Base-by-base conservation (phyloP, 2,329 filamentous ascomycete species). In the Diaporthe sp. region DNA sequence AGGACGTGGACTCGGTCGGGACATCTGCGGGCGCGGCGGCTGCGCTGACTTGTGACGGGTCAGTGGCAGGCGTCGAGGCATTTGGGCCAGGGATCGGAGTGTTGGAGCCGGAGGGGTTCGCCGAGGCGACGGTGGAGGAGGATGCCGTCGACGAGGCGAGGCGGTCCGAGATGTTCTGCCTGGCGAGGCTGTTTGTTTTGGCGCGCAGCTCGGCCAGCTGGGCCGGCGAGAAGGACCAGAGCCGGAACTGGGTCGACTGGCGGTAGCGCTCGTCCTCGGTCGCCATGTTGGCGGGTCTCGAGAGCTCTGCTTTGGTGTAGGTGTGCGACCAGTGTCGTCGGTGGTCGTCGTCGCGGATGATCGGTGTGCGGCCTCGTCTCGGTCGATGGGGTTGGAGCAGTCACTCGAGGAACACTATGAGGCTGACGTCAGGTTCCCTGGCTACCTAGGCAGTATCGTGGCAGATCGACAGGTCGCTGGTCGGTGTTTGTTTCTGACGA, bases 211-310 rank as follows among this genome's bases (percentile, higher is more conserved):
- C 89, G 67, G 90, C 88, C 5, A 99, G 90, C 53, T 93, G 91
- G 4, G 91, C 85, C 3, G 92, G 91, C 0, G 95, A 95, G 85
- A 96, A 98, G 15, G 96, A 98, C 97, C 97, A 99, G 75, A 97
- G 89, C 58, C 94, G 92, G 83, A 92, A 98, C 84, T 99, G 97
- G 62, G 95, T 96, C 0, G 96, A 98, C 71, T 94, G 91, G 44
- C 95, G 92, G 85, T 98, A 99, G 73, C 96, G 89, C 79, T 95
- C 94, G 85, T 99, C 97, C 89, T 99, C 97, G 77, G 92, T 94
- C 10, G 89, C 89, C 91, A 97, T 94, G 77, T 61, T 84, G 78
- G 39, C 37, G 25, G 72, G 6, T 39, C 42, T 62, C 17, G 71
- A 53, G 17, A 15, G n/a, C 19, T n/a, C 42, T 31, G 31, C 22